Base-by-base conservation (phyloP, 2,329 filamentous ascomycete genomes). In the Pyrenophora graminea region DNA sequence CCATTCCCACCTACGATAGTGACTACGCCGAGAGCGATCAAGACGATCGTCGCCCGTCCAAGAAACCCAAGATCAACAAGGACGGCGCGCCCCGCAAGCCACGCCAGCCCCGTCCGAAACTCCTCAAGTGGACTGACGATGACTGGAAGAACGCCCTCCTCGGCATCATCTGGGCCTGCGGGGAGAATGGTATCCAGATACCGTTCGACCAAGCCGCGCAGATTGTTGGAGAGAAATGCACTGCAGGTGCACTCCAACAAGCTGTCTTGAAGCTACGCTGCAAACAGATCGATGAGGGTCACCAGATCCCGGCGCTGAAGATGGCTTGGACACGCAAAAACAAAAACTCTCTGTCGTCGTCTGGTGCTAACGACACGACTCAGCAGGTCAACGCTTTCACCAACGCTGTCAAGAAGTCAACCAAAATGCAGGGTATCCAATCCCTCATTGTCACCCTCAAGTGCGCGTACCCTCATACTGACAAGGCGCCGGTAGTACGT, bases 181-280 rank as follows among this genome's bases (percentile, higher is more conserved):
- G 68, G 12, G 63, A 70, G 38, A 54, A 40, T 27, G 59, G 61
- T 8, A 39, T 69, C n/a, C 48, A 53, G 6, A 68, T 72, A 23
- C 68, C 68, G 3, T 73, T 69, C 37, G 62, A 60, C 3, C 58
- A 64, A 46, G 67, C 64, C 25, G 67, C 69, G 8, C 56, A 63
- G 27, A 10, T 66, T 6, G 59, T 72, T 4, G 52, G 58, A 13
- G 40, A 53, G 17, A 55, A 39, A 13, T 66, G 63, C 36, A 66
- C 68, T 13, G 62, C 59, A 2, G 53, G 63, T 25, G 68, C 67
- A 12, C 44, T 73, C 17, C 68, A 73, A 42, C 70, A 73, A 49
- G 68, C 69, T 21, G 48, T 71, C 27, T 56, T 71, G 38, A 72
- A 73, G 56, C 48, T 69, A 8, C 60, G 63, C 9, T 21, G 37